A percentile compares a stretch with the other conserved stretches of the same genome.
phyloP scores from a whole-genome alignment of 2,329 filamentous ascomycete species.

The Zarea fungicola region DNA sequence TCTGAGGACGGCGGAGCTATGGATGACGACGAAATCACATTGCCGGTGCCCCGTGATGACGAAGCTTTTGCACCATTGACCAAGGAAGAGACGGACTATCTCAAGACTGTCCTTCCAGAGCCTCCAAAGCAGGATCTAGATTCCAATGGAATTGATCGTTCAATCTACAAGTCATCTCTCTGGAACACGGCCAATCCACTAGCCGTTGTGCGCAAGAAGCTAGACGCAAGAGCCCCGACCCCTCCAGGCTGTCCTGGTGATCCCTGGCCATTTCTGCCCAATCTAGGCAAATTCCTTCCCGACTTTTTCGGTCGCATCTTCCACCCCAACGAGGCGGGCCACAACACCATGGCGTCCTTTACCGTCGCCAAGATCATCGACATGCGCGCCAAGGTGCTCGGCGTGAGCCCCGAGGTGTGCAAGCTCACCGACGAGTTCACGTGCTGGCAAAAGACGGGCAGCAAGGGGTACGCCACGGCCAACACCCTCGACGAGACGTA shows the following conservation, averaged over 20 bases:
- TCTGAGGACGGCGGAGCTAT: no score
- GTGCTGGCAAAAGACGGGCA: slow-evolving; percentile 23
- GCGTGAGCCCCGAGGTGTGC: slow-evolving; percentile 13
- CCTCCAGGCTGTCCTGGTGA: slow-evolving; percentile 25
- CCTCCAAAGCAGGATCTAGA: slow-evolving; percentile 6
- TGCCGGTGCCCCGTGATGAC: no score
- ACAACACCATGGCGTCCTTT: slow-evolving; percentile 25
- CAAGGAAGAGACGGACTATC: slow-evolving; percentile 3
- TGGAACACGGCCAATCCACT: slow-evolving; percentile 16
- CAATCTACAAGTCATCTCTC: slow-evolving; percentile 22
- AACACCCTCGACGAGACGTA: slow-evolving; percentile 21
- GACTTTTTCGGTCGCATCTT: slow-evolving; percentile 27
- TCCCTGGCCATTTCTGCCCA: slow-evolving; percentile 6
- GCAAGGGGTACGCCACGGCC: slow-evolving; percentile 19
- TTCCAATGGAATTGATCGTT: slow-evolving; percentile 5
- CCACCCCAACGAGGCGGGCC: slow-evolving; percentile 27
- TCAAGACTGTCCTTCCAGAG: slow-evolving; percentile 11
- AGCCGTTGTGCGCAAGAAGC: slow-evolving; percentile 20
- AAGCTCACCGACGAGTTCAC: slow-evolving; percentile 19
- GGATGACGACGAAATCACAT: no score
- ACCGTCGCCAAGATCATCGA: slow-evolving; percentile 18
- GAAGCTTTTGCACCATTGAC: slow-evolving; percentile 3
- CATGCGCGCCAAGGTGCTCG: slow-evolving; percentile 19
- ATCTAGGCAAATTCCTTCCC: slow-evolving; percentile 22
- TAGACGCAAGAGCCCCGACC: slow-evolving; percentile 20